Conservation (phyloP, 169 alveolate genomes). For the Cryptosporidium meleagridis region DNA sequence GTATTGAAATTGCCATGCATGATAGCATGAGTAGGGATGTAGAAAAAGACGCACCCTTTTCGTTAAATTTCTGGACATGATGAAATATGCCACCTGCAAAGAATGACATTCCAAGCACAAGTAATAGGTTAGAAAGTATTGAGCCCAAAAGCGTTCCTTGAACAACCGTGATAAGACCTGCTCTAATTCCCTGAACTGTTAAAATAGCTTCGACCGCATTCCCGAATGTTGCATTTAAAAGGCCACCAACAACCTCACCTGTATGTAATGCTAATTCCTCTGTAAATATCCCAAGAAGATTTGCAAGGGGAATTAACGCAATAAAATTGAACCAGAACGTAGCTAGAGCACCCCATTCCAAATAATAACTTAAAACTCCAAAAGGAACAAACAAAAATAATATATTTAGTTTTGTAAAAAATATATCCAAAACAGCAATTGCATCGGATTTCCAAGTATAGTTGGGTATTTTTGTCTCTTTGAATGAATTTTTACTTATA, state of each 20-base stretch:
- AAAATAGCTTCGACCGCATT: conserved; percentile 90
- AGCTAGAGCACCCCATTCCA: conserved; percentile 79
- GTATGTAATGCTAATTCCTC: conserved; percentile 88
- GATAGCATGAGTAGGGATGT: conserved; percentile 84
- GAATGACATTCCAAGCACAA: conserved; percentile 89
- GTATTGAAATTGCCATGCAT: conserved; percentile 84
- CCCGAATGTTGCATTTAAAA: conserved; percentile 90
- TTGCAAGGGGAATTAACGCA: conserved; percentile 87
- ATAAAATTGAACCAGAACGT: conserved; percentile 83
- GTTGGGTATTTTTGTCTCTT: conserved; percentile 66
- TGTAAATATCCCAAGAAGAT: conserved; percentile 86
- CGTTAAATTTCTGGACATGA: conserved; percentile 87
- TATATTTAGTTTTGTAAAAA: conserved; percentile 75
- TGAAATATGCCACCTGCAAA: conserved; percentile 88
- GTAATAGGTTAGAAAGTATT: conserved; percentile 85
- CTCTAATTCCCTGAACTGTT: conserved; percentile 84
- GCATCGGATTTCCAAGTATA: conserved; percentile 77
- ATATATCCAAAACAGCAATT: conserved; percentile 72
- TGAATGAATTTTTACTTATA: conserved; percentile 8
- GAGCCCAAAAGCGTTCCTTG: conserved; percentile 89
- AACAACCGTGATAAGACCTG: conserved; percentile 86
- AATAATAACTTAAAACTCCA: conserved; percentile 78
- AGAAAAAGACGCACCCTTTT: conserved; percentile 87
- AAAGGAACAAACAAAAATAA: conserved; percentile 80
- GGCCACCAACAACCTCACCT: conserved; percentile 88